These are phyloP conservation scores for Ulvella scutata DNA, from an alignment of 139 green algal species.

Conservation along the genomic window DNA sequence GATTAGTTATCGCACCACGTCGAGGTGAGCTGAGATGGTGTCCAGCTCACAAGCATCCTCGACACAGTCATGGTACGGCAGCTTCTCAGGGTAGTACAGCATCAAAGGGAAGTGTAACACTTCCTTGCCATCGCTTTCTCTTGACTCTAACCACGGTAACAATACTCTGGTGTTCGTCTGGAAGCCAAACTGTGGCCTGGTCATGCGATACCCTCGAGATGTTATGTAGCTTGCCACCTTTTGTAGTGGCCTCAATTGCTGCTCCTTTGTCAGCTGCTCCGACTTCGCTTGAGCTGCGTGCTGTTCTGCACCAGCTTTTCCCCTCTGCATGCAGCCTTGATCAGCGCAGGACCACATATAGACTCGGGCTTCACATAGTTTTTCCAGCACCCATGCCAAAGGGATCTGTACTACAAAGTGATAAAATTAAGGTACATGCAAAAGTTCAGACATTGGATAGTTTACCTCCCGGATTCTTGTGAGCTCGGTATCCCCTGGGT, in stretches of 20 bases:
- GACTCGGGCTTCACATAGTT: too few species aligned
- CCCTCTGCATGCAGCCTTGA: background rate
- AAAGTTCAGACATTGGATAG: background rate
- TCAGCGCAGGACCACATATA: background rate
- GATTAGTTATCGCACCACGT: background rate
- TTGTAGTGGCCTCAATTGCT: background rate
- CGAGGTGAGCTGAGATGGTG: background rate
- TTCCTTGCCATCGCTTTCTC: background rate
- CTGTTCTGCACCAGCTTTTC: too few species aligned
- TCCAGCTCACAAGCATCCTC: background rate
- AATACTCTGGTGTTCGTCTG: background rate
- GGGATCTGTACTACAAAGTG: background rate
- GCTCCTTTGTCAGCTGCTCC: too few species aligned
- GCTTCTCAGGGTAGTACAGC: background rate
- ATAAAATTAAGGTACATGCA: background rate
- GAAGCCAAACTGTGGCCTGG: background rate
- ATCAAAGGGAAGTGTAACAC: background rate
- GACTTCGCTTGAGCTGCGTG: background rate
- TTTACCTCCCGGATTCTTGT: background rate
- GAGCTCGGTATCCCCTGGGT: background rate
- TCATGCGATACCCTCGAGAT: background rate
- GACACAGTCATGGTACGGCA: constrained; percentile 1
- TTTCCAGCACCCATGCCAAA: too few species aligned
- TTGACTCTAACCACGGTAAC: background rate
- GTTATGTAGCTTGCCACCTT: background rate